These are phyloP conservation scores for Dothistroma septosporum DNA, from an alignment of 2,329 filamentous ascomycete species.

Conservation along the genomic window DNA sequence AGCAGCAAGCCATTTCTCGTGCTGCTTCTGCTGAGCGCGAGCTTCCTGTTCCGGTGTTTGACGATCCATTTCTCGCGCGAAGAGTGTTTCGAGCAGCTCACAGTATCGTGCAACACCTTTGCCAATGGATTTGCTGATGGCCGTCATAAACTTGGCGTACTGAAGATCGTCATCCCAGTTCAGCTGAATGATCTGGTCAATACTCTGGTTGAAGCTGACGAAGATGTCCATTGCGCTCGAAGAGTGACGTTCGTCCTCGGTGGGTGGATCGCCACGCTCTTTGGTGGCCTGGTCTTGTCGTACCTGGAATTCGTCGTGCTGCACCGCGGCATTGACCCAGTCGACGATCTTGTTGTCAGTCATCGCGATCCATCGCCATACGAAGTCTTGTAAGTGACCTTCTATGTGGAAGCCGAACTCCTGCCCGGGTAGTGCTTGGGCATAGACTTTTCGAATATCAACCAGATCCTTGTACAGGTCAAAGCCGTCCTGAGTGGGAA, in stretches of 20 bases:
- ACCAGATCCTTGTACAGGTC: conserved; percentile 86
- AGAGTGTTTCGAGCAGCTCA: conserved; percentile 79
- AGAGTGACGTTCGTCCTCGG: conserved; percentile 83
- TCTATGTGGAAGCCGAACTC: conserved; percentile 87
- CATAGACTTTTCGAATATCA: conserved; percentile 76
- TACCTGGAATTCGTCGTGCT: conserved; percentile 81
- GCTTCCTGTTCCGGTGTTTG: conserved; percentile 83
- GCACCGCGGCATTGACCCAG: conserved; percentile 86
- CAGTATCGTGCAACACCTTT: conserved; percentile 83
- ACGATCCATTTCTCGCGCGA: conserved; percentile 88
- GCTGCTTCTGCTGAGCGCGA: conserved; percentile 70
- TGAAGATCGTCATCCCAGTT: conserved; percentile 93
- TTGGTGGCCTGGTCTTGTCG: conserved; percentile 61
- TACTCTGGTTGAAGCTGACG: conserved; percentile 84
- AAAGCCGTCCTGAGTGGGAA: conserved; percentile 88
- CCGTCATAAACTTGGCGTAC: conserved; percentile 95
- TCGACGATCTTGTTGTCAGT: conserved; percentile 75
- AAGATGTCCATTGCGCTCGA: conserved; percentile 92
- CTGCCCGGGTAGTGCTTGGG: conserved; percentile 64
- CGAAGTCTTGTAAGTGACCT: conserved; percentile 79
- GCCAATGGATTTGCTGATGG: conserved; percentile 78
- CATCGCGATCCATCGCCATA: conserved; percentile 88
- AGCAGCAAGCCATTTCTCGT: conserved; percentile 89
- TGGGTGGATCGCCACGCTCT: conserved; percentile 46
- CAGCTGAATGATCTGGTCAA: conserved; percentile 79